Evolutionary conservation across 176 grass and related monocot genomes (phyloP), one percentile per base, ranked within the genome.

Genomic region (Rhipidocladum racemiflorum): DNA sequence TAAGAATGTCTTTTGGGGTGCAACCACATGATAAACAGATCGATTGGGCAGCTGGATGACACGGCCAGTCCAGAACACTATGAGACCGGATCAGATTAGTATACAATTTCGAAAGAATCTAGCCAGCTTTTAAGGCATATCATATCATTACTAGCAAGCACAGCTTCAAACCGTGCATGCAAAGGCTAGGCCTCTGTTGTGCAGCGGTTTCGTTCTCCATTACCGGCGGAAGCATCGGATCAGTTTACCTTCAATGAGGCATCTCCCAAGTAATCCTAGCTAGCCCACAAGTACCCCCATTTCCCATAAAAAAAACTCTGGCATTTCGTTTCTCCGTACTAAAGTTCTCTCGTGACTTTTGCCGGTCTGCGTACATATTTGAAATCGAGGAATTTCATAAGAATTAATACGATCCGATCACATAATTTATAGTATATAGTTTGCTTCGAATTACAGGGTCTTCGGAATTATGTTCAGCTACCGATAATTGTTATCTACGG

Each of bases 31-130:
- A 34, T 17, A 76, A 83, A 72, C 56, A 57, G 57, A 55, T 60
- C 65, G 12, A 70, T 46, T 74, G 65, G n/a, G 57, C 62, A 50
- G 18, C 70, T 72, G 59, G 36, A 69, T 77, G 86, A 72, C 86
- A 83, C 55, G 27, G 44, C 9, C 28, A 48, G 60, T 59, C 30
- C 80, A 35, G 74, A 72, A 35, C 55, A 76, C 66, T 7, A 78
- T 28, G 44, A 56, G 21, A 70, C 43, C 17, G 3, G n/a, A 72
- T 56, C 80, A 78, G 65, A 83, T 83, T 88, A 78, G 43, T 39
- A 64, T 87, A 83, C 54, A 83, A 63, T 13, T 78, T 78, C 54
- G 73, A 83, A 72, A 83, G 27, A 88, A 78, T 72, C 80, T 83
- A 65, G 46, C 15, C 80, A 71, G 79, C 72, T 77, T 82, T 87